Evolutionary conservation across 2,329 filamentous ascomycete genomes (phyloP).

Genomic region (Aureobasidium sp.): DNA sequence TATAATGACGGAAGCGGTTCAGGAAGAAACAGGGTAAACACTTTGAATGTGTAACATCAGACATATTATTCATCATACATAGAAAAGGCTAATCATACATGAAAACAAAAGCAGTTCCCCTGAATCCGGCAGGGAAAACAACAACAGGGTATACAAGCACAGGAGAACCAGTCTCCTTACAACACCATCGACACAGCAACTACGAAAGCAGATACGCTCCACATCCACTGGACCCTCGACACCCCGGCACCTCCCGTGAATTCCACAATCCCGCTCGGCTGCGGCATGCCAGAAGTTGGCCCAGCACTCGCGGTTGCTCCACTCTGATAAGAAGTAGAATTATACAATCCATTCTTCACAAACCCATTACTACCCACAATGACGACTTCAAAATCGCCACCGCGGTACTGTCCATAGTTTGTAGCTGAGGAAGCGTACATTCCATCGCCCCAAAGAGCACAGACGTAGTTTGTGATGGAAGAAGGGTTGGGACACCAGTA

Average conservation of each 20-base stretch:
- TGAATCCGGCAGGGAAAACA: neutral
- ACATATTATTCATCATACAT: too few species aligned
- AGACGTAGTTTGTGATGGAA: slow-evolving; percentile 3
- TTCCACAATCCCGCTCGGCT: neutral
- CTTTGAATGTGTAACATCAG: too few species aligned
- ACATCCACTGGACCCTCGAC: neutral
- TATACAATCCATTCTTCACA: slow-evolving; percentile 11
- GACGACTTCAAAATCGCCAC: slow-evolving; percentile 20
- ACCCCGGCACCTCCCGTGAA: neutral
- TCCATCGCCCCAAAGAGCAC: slow-evolving; percentile 11
- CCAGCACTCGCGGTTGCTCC: slow-evolving; percentile 14
- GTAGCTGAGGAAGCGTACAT: slow-evolving; percentile 16
- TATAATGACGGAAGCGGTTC: too few species aligned
- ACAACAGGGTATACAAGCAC: neutral
- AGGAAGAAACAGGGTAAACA: too few species aligned
- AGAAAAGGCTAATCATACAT: too few species aligned
- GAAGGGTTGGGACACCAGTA: slow-evolving; percentile 13
- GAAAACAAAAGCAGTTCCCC: too few species aligned
- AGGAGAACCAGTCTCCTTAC: neutral
- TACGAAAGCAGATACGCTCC: neutral
- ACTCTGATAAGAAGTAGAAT: neutral
- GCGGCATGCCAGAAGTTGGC: slow-evolving; percentile 18
- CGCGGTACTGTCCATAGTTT: slow-evolving; percentile 20
- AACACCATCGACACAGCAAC: neutral
- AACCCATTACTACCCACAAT: slow-evolving; percentile 18